A percentile compares a stretch with the other conserved stretches of the same genome.
Conservation (phyloP, 768 basidiomycete species). For the Russula emetica region DNA sequence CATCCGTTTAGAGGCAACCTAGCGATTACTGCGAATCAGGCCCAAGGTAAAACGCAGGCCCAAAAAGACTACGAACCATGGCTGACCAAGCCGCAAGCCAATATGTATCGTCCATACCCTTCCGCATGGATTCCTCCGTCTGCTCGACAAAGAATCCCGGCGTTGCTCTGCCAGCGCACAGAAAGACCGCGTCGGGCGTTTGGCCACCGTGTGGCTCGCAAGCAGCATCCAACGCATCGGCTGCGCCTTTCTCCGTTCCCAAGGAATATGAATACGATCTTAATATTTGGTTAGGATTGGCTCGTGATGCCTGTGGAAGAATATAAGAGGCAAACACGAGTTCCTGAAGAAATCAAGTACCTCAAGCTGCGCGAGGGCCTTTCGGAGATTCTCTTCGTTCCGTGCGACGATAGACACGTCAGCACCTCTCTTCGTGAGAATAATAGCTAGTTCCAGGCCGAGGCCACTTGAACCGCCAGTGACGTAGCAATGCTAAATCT, state of each 20-base stretch:
- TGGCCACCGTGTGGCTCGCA: conserved; percentile 49
- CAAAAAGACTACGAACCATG: conserved; percentile 38
- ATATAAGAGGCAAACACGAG: neutral
- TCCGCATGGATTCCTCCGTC: conserved; percentile 51
- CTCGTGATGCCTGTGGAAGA: conserved; percentile 45
- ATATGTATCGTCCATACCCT: conserved; percentile 56
- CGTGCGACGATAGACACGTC: conserved; percentile 84
- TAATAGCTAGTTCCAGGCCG: conserved; percentile 66
- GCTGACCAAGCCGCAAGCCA: conserved; percentile 53
- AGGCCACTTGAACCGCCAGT: conserved; percentile 83
- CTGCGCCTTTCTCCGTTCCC: conserved; percentile 47
- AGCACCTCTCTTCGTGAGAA: conserved; percentile 65
- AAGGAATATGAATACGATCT: conserved; percentile 65
- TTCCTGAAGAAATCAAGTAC: conserved; percentile 36
- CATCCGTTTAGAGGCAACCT: conserved; percentile 70
- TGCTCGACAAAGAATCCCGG: conserved; percentile 77
- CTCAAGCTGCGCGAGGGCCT: conserved; percentile 59
- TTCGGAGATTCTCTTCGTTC: conserved; percentile 56
- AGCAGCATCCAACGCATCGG: conserved; percentile 59
- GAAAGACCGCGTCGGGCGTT: conserved; percentile 71
- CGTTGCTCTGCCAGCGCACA: conserved; percentile 69
- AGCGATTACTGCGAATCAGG: neutral
- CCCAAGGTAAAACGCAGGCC: neutral
- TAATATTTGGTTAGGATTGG: conserved; percentile 56
- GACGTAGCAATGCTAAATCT: conserved; percentile 70